Percentiles rank a stretch among this genome's conserved stretches.
Conservation (phyloP, 2,329 filamentous ascomycete species). For the Huntiella omanensis region DNA sequence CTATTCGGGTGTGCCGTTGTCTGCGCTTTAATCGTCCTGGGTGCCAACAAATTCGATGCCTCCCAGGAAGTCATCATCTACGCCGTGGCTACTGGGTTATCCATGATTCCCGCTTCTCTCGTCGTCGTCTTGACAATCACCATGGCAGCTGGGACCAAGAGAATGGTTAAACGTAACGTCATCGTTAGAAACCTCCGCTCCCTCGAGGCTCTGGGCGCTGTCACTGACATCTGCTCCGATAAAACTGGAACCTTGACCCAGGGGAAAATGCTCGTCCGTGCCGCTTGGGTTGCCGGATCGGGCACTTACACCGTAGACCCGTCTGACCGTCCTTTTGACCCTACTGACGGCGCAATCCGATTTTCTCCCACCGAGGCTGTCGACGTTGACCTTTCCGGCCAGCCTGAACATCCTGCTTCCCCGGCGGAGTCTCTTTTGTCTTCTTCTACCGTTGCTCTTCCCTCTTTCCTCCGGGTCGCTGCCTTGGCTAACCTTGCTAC, state of each 20-base stretch:
- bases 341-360: slow-evolving; percentile 29
- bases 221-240: slow-evolving; percentile 36
- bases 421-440: slow-evolving; percentile 20
- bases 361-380: slow-evolving; percentile 21
- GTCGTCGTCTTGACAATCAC: slow-evolving; percentile 37
- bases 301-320: slow-evolving; percentile 39
- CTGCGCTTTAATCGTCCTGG: slow-evolving; percentile 50
- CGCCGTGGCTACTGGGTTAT: slow-evolving; percentile 27
- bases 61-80: slow-evolving; percentile 40
- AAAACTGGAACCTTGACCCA: slow-evolving; percentile 43
- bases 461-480: slow-evolving; percentile 38
- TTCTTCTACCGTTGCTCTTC: slow-evolving; percentile 22
- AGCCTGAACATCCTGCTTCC: slow-evolving; percentile 14
- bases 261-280: slow-evolving; percentile 44
- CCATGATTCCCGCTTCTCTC: slow-evolving; percentile 33
- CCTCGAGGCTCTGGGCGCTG: slow-evolving; percentile 41
- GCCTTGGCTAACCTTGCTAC: slow-evolving; percentile 37
- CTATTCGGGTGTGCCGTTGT: slow-evolving; percentile 49
- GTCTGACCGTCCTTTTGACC: slow-evolving; percentile 36
- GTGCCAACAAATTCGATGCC: slow-evolving; percentile 37
- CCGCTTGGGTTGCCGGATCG: slow-evolving; percentile 37
- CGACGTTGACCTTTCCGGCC: slow-evolving; percentile 21
- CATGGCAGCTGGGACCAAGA: slow-evolving; percentile 33
- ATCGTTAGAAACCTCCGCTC: slow-evolving; percentile 33
- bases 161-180: slow-evolving; percentile 33